Evolutionary conservation across 169 alveolate genomes (phyloP), one percentile per base, ranked within the genome.

Genomic region (Plasmodium gallinaceum): DNA sequence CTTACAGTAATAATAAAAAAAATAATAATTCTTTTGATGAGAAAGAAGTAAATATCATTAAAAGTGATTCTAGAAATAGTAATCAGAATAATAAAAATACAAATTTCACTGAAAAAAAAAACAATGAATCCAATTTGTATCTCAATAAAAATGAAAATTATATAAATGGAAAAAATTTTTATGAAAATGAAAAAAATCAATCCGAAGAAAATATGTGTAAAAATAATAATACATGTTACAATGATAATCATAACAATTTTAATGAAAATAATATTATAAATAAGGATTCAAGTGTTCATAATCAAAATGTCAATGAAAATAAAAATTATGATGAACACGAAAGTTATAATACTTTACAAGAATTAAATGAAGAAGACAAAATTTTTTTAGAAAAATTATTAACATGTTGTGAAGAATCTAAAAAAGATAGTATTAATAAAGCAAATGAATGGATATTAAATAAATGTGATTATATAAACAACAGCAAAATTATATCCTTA

Each of bases 361-460:
- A 16, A 1, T 7, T 78, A 45, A 64, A 64, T 32, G 89, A 22
- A 64, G 52, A 78, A 39, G 89, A 78, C 0, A 69, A 78, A 65
- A 26, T 39, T 20, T 22, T 20, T 0, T 18, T 78, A 16, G 72
- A 65, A 8, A 32, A 32, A 2, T n/a, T 78, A 48, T 54, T 78
- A 12, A 54, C 24, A 22, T 42, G 14, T 45, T 78, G 76, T 16
- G 89, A 78, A 65, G 89, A 65, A 37, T 46, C 46, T 7, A 64
- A 45, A 37, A 66, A 48, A 46, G 46, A 64, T 26, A 65, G 70
- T 20, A 54, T 16, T 18, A 52, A 65, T 12, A 48, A 48, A 1
- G 20, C 71, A 42, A 86, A 70, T 51, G 88, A 86, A 20, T 86
- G 92, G 86, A 54, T 86, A 12, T n/a, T 86, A 62, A 46, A 37